Conservation (phyloP, 2,329 filamentous ascomycete genomes). For the Fusarium fujikuroi region DNA sequence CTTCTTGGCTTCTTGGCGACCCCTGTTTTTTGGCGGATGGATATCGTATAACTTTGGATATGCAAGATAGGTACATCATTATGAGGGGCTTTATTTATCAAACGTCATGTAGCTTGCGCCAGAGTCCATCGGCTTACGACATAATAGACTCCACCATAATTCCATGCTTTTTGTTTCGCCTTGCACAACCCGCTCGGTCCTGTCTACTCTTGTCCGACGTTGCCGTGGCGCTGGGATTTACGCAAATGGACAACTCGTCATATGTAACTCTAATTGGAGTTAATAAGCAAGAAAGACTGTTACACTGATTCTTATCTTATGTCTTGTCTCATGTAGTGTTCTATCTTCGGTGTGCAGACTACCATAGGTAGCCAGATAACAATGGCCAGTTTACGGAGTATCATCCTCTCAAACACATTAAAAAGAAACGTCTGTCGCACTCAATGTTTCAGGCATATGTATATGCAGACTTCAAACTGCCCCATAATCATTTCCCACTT, state of each 20-base stretch:
- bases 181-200: neutral
- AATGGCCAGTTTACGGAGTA: neutral
- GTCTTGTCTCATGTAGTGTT: neutral
- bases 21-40: neutral
- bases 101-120: neutral
- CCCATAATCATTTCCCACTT: neutral
- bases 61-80: neutral
- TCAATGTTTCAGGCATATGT: neutral
- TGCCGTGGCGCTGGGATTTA: conserved; percentile 16
- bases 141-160: conserved; percentile 7
- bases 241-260: conserved; percentile 1
- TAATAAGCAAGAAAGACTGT: neutral
- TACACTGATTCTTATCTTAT: neutral
- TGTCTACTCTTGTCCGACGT: conserved; percentile 7
- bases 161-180: neutral
- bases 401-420: neutral
- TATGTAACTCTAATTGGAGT: neutral
- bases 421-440: neutral
- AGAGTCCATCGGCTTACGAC: conserved; percentile 8
- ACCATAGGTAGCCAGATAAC: neutral
- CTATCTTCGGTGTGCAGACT: neutral
- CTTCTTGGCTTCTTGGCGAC: neutral
- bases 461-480: neutral
- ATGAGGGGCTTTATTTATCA: neutral
- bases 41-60: neutral